phyloP scores from a whole-genome alignment of 257 asterid species.

The Lavandula angustifolia region DNA sequence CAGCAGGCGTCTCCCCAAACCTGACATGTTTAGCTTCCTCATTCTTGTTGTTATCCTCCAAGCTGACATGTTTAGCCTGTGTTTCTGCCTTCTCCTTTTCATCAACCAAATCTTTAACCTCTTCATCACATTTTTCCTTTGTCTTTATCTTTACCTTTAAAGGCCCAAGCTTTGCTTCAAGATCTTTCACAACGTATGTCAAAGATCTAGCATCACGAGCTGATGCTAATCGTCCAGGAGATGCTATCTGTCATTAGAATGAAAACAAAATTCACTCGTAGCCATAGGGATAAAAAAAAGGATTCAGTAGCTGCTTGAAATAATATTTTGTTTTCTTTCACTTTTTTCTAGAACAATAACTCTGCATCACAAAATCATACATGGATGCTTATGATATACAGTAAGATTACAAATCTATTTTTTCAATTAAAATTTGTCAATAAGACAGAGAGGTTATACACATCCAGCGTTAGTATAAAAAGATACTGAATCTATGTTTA shows the following conservation, averaged over 20 bases:
- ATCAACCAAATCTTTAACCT: conserved; percentile 24
- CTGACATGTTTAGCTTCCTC: conserved; percentile 8
- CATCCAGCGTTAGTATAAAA: neutral
- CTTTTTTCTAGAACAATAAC: neutral
- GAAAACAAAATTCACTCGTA: no score
- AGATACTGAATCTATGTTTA: neutral
- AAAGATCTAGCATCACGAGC: conserved; percentile 37
- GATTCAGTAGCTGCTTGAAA: neutral
- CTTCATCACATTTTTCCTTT: neutral
- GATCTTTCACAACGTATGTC: conserved; percentile 29
- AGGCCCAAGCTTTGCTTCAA: conserved; percentile 35
- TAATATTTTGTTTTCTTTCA: no score
- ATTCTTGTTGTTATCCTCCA: neutral
- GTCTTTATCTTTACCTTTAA: conserved; percentile 19
- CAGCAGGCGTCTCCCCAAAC: no score
- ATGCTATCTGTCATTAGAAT: conserved; percentile 22
- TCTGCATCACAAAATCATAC: neutral
- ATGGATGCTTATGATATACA: neutral
- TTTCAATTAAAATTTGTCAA: neutral
- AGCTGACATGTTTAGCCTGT: conserved; percentile 8
- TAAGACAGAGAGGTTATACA: no score
- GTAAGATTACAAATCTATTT: neutral
- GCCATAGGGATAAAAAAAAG: neutral
- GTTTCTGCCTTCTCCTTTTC: conserved; percentile 12
- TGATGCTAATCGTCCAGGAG: conserved; percentile 34